Evolutionary conservation across 768 basidiomycete genomes (phyloP).

Genomic region (Naganishia antarctica): DNA sequence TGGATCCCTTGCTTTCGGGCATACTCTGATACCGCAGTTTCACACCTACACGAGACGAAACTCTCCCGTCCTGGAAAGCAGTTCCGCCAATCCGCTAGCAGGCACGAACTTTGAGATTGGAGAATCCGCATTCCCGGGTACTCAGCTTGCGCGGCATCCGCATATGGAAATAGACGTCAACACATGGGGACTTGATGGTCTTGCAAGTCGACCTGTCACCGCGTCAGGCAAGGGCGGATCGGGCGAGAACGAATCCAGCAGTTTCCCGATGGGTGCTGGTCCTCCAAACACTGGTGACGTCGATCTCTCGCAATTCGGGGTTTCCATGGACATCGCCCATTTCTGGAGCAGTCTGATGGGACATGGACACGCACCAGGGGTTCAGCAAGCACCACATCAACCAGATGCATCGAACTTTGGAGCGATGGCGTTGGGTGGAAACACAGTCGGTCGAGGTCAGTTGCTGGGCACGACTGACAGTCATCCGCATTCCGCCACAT

Average conservation of each 20-base stretch:
- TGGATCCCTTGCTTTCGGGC: conserved; percentile 20
- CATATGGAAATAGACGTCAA: conserved; percentile 17
- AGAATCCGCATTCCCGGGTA: conserved; percentile 13
- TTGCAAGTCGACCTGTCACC: neutral
- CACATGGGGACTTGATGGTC: neutral
- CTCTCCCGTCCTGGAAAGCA: conserved; percentile 4
- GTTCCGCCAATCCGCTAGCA: neutral
- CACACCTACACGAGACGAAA: conserved; percentile 13
- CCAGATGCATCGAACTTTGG: neutral
- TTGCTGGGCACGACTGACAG: no score
- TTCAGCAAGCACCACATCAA: neutral
- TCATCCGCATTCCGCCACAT: no score
- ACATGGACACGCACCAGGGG: neutral
- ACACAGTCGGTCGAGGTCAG: no score
- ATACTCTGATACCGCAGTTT: conserved; percentile 16
- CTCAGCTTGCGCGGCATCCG: conserved; percentile 6
- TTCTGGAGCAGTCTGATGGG: conserved; percentile 20
- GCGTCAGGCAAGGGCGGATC: neutral
- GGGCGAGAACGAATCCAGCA: no score
- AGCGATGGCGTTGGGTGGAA: neutral
- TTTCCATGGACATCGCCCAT: conserved; percentile 11
- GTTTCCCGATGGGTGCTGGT: no score
- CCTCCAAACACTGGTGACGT: no score
- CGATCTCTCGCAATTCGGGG: conserved; percentile 10
- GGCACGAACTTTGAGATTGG: conserved; percentile 2